Base-by-base conservation (phyloP, 2,329 filamentous ascomycete genomes). In the Pestalotiopsis fici region DNA sequence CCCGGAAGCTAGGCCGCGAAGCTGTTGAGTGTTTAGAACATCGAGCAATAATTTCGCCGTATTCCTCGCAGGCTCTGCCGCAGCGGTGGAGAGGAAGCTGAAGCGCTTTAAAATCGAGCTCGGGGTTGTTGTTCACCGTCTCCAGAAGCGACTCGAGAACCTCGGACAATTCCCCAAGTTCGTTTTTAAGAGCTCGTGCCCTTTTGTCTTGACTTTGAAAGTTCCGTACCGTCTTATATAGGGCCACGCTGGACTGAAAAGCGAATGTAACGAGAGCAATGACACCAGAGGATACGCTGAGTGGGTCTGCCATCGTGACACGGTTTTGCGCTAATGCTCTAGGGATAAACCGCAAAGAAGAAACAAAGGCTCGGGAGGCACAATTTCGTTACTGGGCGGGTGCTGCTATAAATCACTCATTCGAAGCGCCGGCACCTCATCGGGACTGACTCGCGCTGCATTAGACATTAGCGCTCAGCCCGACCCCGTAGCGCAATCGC, bases 21-120 rank as follows among this genome's bases (percentile, higher is more conserved):
- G 12, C 54, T 39, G 59, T 18, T 2, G 67, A 66, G n/a, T 62
- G 65, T 47, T 62, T 54, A n/a, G 65, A 43, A 37, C 67, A 68
- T 27, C 60, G 60, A 18, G 18, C 15, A 39, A 68, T 60, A 21
- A 62, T 25, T 35, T 66, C 28, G 21, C 31, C 28, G 54, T 64
- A 68, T 31, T 64, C 67, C 47, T 66, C 37, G 37, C 67, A 68
- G 11, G 65, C 65, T 21, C 66, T 64, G 31, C 59, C 59, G 35
- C 64, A 68, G 27, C 59, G 60, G 13, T 28, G 55, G 21, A 68
- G 59, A 25, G 67, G 67, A 9, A 28, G 64, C 27, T 66, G 25
- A 11, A 68, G 59, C 23, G 27, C 21, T 28, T 64, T 28, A 25
- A 67, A 64, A 25, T 57, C 50, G 54, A 64, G 18, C 7, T 25